Percentiles rank a stretch among this genome's conserved stretches.
Conservation (phyloP, 2,329 filamentous ascomycete genomes). For the Dothiorella sarmentorum region DNA sequence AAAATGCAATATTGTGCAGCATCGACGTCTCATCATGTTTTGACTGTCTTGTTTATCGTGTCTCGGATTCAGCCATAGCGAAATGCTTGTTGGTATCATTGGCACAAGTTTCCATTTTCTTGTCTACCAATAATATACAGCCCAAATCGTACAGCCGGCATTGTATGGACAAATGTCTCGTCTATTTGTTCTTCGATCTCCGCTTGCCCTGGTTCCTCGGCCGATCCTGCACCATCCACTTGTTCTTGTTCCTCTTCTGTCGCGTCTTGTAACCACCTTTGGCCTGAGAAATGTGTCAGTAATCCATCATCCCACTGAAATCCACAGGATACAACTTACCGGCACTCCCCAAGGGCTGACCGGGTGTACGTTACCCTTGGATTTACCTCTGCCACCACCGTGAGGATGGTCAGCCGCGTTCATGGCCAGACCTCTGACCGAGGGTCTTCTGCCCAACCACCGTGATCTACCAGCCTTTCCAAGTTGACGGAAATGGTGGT, state of each 20-base stretch:
- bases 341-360: constrained; percentile 95
- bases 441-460: constrained; percentile 92
- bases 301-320: background rate
- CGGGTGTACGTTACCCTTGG: constrained; percentile 94
- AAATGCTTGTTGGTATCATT: no score
- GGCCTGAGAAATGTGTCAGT: constrained; percentile 40
- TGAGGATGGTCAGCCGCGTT: constrained; percentile 98
- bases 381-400: constrained; percentile 98
- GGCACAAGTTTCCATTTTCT: background rate
- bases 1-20: no score
- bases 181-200: constrained; percentile 41
- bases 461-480: constrained; percentile 93
- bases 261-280: constrained; percentile 92
- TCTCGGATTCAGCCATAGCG: no score
- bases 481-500: constrained; percentile 84
- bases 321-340: constrained; percentile 57
- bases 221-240: constrained; percentile 80
- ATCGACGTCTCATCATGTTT: no score
- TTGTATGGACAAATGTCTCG: background rate
- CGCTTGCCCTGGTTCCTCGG: constrained; percentile 89
- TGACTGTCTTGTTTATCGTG: no score
- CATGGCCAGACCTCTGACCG: constrained; percentile 97
- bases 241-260: constrained; percentile 84
- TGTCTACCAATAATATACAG: background rate
- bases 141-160: background rate